Base-by-base conservation (phyloP, 2,329 filamentous ascomycete species). In the Botrytis paeoniae region DNA sequence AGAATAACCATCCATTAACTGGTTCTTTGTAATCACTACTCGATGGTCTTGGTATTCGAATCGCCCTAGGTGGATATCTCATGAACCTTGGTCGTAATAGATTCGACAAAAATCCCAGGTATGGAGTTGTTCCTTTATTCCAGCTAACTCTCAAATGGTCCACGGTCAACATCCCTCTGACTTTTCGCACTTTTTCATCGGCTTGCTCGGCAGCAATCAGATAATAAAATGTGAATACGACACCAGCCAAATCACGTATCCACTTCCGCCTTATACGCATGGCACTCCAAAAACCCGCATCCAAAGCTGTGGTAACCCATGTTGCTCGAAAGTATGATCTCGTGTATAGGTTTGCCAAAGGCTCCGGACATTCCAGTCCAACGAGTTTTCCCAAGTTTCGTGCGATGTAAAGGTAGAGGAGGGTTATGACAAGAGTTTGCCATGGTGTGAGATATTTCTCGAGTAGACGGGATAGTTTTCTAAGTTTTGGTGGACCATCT, bases 221-320 rank as follows among this genome's bases (percentile, higher is more conserved):
- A 81, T 99, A 99, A 83, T 97, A 99, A 18, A 92, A 81, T 0
- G 93, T 93, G 82, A 98, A 98, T 64, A 93, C 85, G 32, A 98
- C 86, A 80, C 93, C 94, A 16, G 92, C 89, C 22, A 97, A 80
- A 81, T 98, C 95, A 57, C 94, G 88, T 60, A 97, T 78, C 89
- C 93, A 95, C 78, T 92, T 94, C 65, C 86, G 86, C 73, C 89
- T 89, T 76, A 99, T 95, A 79, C 90, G 92, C 96, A 99, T 99
- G 48, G 96, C 96, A 0, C 94, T 97, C 96, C 96, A 99, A 82
- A 98, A 99, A 1, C 96, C 96, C 9, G 96, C 96, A 79, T 99
- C 96, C 74, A 99, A 84, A 0, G 94, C 96, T 0, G 96, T 99
- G 70, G 96, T 91, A 25, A 98, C 89, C 96, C 96, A 99, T 80